phyloP scores from a whole-genome alignment of 495 filamentous ascomycete species.

The Penicillium crystallinum region DNA sequence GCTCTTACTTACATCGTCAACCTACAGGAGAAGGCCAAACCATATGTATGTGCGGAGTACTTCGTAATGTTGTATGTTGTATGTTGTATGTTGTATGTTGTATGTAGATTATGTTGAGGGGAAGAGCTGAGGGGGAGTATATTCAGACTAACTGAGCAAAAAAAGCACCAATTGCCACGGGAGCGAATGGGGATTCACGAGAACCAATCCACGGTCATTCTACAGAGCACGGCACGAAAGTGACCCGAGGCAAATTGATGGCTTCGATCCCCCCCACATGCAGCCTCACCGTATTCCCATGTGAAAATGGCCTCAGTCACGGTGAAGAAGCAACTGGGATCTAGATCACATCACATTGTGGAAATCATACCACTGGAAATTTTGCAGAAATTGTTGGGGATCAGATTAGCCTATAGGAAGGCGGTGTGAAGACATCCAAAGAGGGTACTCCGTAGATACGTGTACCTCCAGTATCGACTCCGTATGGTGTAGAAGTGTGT shows the following conservation, averaged over 20 bases:
- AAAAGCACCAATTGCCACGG: constrained; percentile 13
- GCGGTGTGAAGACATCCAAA: constrained; percentile 12
- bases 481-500: background rate
- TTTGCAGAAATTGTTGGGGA: background rate
- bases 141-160: background rate
- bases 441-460: too few species aligned
- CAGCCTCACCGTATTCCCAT: constrained; percentile 12
- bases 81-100: background rate
- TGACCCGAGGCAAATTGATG: constrained; percentile 22
- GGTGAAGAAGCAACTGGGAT: background rate
- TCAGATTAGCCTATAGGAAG: background rate
- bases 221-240: constrained; percentile 14
- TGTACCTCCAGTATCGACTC: too few species aligned
- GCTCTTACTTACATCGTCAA: background rate
- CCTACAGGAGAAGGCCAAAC: too few species aligned
- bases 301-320: constrained; percentile 4
- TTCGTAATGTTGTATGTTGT: too few species aligned
- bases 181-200: background rate
- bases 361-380: background rate
- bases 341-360: background rate
- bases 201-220: constrained; percentile 5
- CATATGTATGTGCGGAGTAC: too few species aligned
- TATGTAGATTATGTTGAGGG: background rate
- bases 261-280: constrained; percentile 10
- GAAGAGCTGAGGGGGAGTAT: background rate